Evolutionary conservation across 2,329 filamentous ascomycete species (phyloP).

Genomic region (Clarireedia homoeocarpa): DNA sequence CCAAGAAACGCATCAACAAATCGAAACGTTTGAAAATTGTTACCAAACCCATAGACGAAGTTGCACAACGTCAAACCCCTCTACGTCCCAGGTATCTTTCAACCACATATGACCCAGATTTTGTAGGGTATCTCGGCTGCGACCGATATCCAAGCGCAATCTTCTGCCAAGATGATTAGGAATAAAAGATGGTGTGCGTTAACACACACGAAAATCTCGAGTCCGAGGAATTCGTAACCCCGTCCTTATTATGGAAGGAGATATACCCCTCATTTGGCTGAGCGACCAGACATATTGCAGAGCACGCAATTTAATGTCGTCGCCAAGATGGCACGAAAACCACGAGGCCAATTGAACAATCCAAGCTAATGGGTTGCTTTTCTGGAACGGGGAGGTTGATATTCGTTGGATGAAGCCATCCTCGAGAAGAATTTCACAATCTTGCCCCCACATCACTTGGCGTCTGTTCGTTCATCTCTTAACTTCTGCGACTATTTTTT

Average conservation of each 20-base stretch:
- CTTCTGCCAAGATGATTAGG: neutral
- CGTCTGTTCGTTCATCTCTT: conserved; percentile 3
- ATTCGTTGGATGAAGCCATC: conserved; percentile 3
- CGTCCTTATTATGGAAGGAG: conserved; percentile 2
- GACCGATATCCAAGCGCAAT: neutral
- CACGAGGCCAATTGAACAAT: neutral
- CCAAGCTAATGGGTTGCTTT: neutral
- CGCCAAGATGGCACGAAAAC: conserved; percentile 1
- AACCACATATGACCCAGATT: neutral
- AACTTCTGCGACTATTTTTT: neutral
- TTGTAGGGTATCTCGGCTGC: neutral
- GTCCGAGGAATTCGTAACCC: neutral
- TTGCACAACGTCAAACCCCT: neutral
- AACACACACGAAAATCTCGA: neutral
- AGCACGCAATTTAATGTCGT: neutral
- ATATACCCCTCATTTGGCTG: conserved; percentile 1
- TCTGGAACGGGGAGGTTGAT: conserved; percentile 8
- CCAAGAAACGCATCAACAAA: neutral
- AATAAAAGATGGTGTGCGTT: neutral
- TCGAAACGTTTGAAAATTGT: no score
- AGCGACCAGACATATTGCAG: neutral
- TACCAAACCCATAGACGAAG: neutral
- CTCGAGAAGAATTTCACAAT: neutral
- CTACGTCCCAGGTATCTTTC: neutral
- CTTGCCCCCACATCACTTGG: neutral